Evolutionary conservation across 75 land plant genomes (phyloP).

Genomic region (Larix kaempferi): DNA sequence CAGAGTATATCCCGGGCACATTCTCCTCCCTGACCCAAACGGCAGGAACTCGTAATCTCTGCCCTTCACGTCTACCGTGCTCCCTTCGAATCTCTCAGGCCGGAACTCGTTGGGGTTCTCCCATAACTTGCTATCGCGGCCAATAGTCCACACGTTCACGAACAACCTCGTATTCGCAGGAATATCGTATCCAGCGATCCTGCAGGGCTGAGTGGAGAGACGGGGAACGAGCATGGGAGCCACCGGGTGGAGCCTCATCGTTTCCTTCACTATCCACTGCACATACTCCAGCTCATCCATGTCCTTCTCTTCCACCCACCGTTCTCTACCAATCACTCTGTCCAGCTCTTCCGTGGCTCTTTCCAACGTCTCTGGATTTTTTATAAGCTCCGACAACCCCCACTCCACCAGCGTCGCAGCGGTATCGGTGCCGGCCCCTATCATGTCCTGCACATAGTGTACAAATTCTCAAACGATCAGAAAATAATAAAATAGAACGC

Average conservation of each 20-base stretch:
- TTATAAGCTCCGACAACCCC: conserved; percentile 53
- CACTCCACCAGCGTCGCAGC: conserved; percentile 55
- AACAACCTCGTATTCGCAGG: conserved; percentile 35
- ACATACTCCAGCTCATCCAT: conserved; percentile 23
- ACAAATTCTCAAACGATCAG: background rate
- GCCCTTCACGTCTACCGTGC: conserved; percentile 33
- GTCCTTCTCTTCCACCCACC: conserved; percentile 58
- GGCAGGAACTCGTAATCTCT: conserved; percentile 47
- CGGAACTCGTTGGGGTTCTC: conserved; percentile 38
- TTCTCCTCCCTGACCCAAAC: conserved; percentile 54
- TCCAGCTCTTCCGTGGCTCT: conserved; percentile 59
- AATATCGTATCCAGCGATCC: conserved; percentile 31
- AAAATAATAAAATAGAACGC: background rate
- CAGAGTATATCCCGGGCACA: conserved; percentile 44
- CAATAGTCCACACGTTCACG: conserved; percentile 58
- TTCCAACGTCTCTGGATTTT: conserved; percentile 27
- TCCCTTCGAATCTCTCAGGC: conserved; percentile 47
- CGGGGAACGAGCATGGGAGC: conserved; percentile 30
- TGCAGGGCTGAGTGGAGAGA: conserved; percentile 30
- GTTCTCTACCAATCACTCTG: conserved; percentile 30
- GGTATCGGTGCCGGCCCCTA: conserved; percentile 61
- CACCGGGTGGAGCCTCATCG: conserved; percentile 50
- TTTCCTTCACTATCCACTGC: conserved; percentile 53
- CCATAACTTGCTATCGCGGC: conserved; percentile 50
- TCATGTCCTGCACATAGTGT: conserved; percentile 28